phyloP scores from a whole-genome alignment of 148 eudicot species.

The Euryodendron excelsum region DNA sequence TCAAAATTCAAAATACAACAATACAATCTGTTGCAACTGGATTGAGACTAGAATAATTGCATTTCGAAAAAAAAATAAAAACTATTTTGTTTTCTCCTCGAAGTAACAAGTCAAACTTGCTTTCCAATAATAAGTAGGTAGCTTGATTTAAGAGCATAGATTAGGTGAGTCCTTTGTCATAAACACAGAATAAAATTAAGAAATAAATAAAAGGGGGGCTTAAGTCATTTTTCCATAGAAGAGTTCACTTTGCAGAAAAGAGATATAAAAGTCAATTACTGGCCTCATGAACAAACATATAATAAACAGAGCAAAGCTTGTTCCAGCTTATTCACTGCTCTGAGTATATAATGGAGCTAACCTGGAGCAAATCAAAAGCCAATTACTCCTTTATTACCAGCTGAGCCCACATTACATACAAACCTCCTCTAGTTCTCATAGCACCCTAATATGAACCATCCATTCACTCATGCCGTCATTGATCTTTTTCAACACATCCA shows the following conservation, averaged over 20 bases:
- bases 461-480: background rate
- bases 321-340: background rate
- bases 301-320: background rate
- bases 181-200: no score
- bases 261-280: background rate
- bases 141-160: constrained; percentile 4
- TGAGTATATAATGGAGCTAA: background rate
- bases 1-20: background rate
- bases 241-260: background rate
- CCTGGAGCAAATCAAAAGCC: background rate
- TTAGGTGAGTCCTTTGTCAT: background rate
- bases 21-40: background rate
- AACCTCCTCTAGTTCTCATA: background rate
- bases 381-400: background rate
- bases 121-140: background rate
- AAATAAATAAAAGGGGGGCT: background rate
- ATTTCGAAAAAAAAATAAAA: background rate
- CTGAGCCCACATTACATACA: background rate
- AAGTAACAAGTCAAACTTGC: background rate
- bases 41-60: background rate
- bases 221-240: background rate
- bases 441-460: background rate
- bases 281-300: background rate
- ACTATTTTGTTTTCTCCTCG: background rate
- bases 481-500: background rate